Evolutionary conservation across 331 rosid genomes (phyloP).

Genomic region (Phaseolus coccineus): DNA sequence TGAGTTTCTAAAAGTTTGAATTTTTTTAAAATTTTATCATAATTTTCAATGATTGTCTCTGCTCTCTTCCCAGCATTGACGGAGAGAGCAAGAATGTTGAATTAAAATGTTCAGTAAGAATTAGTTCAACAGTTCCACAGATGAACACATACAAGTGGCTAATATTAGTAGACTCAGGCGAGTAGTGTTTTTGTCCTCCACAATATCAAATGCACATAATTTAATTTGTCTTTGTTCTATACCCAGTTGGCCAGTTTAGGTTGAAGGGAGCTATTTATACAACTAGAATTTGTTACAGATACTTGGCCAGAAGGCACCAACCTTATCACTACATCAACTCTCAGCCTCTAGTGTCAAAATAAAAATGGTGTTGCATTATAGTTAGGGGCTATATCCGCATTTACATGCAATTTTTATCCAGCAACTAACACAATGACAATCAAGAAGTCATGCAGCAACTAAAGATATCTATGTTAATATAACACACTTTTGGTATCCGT

Average conservation of each 20-base stretch:
- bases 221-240: neutral
- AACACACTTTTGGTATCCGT: neutral
- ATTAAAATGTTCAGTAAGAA: neutral
- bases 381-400: neutral
- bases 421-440: constrained; percentile 7
- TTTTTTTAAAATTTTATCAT: neutral
- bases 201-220: neutral
- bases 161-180: neutral
- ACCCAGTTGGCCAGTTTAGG: neutral
- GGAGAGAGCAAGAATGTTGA: neutral
- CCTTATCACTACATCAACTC: neutral
- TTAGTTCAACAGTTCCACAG: neutral
- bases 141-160: neutral
- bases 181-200: neutral
- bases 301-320: neutral
- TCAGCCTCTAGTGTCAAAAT: neutral
- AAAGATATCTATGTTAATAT: neutral
- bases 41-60: neutral
- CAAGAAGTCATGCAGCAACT: constrained; percentile 13
- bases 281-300: neutral
- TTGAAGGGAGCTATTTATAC: neutral
- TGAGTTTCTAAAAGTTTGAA: neutral
- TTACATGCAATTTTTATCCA: neutral
- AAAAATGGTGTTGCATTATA: neutral
- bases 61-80: neutral